These are phyloP conservation scores for Jacaranda mimosifolia DNA, from an alignment of 257 asterid species.

Conservation along the genomic window DNA sequence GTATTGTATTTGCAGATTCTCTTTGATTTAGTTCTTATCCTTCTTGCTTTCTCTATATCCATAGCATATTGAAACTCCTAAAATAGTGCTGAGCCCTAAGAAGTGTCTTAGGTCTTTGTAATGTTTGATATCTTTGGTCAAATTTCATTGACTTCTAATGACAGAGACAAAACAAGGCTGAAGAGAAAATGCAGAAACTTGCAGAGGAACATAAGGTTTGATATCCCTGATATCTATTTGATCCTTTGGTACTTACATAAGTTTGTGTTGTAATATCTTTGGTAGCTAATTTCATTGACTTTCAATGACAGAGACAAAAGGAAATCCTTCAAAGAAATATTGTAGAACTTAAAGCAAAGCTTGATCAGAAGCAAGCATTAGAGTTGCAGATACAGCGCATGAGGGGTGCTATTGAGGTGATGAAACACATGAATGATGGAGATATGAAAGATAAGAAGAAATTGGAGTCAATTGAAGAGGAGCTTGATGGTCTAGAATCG, in stretches of 20 bases:
- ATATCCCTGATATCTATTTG: not conserved
- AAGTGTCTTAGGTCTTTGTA: not conserved
- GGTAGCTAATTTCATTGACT: conserved; percentile 4
- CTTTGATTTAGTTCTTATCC: no score
- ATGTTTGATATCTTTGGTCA: conserved; percentile 8
- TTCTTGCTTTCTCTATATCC: no score
- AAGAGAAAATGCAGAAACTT: conserved; percentile 61
- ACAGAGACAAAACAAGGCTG: conserved; percentile 76
- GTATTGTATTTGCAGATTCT: no score
- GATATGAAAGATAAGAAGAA: conserved; percentile 57
- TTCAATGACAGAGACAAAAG: conserved; percentile 61
- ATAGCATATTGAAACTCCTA: no score
- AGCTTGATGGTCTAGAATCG: conserved; percentile 53
- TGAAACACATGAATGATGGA: conserved; percentile 66
- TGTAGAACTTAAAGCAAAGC: conserved; percentile 64
- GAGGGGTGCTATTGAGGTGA: conserved; percentile 63
- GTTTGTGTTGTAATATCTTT: conserved; percentile 13
- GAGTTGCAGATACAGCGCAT: conserved; percentile 66
- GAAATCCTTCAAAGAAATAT: conserved; percentile 63
- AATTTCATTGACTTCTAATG: conserved; percentile 19
- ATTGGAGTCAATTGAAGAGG: conserved; percentile 53
- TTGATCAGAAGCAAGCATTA: conserved; percentile 78
- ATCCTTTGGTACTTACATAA: conserved; percentile 30
- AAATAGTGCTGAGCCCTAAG: no score
- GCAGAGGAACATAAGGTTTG: conserved; percentile 79